Evolutionary conservation across 2,329 filamentous ascomycete species (phyloP), one percentile per base, ranked within the genome.

Genomic region (Alternaria metachromatica): DNA sequence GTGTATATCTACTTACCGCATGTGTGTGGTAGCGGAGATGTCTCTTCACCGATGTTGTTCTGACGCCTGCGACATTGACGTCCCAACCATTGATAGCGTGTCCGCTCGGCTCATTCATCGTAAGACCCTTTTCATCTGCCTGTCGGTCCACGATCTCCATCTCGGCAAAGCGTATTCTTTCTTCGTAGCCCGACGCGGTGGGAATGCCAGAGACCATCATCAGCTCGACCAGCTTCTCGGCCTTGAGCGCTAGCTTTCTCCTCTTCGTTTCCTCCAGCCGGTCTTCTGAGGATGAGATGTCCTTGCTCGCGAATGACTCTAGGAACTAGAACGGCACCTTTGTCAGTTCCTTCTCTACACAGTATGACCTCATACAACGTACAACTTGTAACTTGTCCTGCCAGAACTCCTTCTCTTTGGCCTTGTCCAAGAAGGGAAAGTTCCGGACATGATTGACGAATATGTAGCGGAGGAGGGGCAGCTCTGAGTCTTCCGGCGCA

Each of bases 181-280:
- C 96, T 81, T 99, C 96, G 78, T 98, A 99, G 3, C 96, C 96
- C 5, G 94, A 97, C 5, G 96, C 94, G 1, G 96, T 99, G 33
- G 92, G 93, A 62, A 99, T 91, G 41, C 96, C 96, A 8, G 95
- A 98, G 9, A 99, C 96, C 94, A 99, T 97, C 96, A 99, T 99
- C 65, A 99, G 85, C 84, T 99, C 96, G 11, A 99, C 93, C 62
- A 99, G 84, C 83, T 99, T 99, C 80, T 96, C 91, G 51, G 92
- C 93, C 86, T 99, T 99, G 72, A 90, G 86, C 4, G 96, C 95
- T 68, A 99, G 83, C 81, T 99, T 99, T 69, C 90, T 87, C 62
- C 96, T 88, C 84, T 99, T 99, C 10, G 96, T 98, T 81, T 97
- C 94, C 82, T 99, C 96, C 28, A 98, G 84, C 5, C 96, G 89